phyloP scores from a whole-genome alignment of 495 filamentous ascomycete genomes.

The Podospora fimiseda region DNA sequence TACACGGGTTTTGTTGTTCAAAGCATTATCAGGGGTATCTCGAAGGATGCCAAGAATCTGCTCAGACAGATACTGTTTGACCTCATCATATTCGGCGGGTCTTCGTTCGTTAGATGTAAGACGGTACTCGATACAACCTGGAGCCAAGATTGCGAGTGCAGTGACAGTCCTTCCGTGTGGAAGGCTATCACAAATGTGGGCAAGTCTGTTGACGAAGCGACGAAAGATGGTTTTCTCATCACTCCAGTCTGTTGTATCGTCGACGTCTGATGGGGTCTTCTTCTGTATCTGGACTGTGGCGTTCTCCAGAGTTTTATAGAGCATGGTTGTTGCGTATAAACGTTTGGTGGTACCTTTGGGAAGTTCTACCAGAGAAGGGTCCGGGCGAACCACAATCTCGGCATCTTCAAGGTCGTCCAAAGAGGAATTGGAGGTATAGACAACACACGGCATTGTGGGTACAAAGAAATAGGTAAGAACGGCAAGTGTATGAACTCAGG shows the following conservation, averaged over 20 bases:
- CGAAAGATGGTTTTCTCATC: conserved; percentile 12
- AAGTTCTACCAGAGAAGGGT: neutral
- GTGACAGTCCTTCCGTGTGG: conserved; percentile 18
- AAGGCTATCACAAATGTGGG: conserved; percentile 20
- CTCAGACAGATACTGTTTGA: neutral
- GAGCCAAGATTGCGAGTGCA: conserved; percentile 13
- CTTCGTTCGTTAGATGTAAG: conserved; percentile 19
- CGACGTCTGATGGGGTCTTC: neutral
- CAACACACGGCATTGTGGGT: too few relatives aligned
- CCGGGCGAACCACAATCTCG: too few relatives aligned
- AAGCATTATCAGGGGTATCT: neutral
- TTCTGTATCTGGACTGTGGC: neutral
- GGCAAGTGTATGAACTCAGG: too few relatives aligned
- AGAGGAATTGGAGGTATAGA: too few relatives aligned
- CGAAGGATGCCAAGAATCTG: conserved; percentile 1
- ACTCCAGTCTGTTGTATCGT: neutral
- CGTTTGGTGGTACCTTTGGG: neutral
- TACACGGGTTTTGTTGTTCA: neutral
- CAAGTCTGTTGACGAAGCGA: conserved; percentile 26
- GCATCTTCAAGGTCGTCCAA: too few relatives aligned
- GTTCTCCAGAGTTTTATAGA: neutral
- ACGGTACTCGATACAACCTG: conserved; percentile 13
- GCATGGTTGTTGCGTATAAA: neutral
- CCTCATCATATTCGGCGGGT: neutral
- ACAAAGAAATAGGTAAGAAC: too few relatives aligned